Base-by-base conservation (phyloP, 1,139 yeast genomes). In the Pichia kudriavzevii region DNA sequence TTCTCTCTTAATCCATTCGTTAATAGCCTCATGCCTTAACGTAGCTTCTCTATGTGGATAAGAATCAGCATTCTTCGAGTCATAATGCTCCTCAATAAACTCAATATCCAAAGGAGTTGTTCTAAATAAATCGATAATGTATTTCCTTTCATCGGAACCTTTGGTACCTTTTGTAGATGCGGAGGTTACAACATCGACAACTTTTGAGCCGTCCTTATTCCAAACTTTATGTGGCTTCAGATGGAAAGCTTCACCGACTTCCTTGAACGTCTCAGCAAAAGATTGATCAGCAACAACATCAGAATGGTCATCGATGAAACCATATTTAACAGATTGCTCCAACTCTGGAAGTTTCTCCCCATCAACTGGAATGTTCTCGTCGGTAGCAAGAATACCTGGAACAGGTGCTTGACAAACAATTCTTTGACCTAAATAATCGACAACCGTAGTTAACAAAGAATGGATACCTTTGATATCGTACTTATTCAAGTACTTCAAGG, bases 311-410 rank as follows among this genome's bases (percentile, higher is more conserved):
- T 83, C 85, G 29, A 77, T 63, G 30, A 67, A 69, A 34, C 98
- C 98, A 53, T 88, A 85, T 17, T 69, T 68, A 36, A 84, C 80
- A 51, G 72, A 73, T 36, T 68, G 73, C 15, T 36, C 36, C 12
- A 43, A 27, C 15, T 53, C 59, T 37, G 61, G 48, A 10, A 46
- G 53, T 12, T 53, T 59, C 8, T 48, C 48, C 7, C 14, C 4
- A 8, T 13, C 16, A 22, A 14, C 14, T 60, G 52, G 25, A 18
- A 23, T 17, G 37, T 70, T 71, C 38, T 72, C 68, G n/a, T n/a
- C n/a, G n/a, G n/a, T n/a, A n/a, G n/a, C n/a, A 61, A 88, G 81
- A 42, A 88, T 75, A 42, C 98, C 98, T n/a, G 98, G 98, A 32
- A 91, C 94, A 17, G 96, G 95, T 12, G 95, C 84, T 64, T 91